Conservation (phyloP, 129 eudicot species). For the Escallonia herrerae region DNA sequence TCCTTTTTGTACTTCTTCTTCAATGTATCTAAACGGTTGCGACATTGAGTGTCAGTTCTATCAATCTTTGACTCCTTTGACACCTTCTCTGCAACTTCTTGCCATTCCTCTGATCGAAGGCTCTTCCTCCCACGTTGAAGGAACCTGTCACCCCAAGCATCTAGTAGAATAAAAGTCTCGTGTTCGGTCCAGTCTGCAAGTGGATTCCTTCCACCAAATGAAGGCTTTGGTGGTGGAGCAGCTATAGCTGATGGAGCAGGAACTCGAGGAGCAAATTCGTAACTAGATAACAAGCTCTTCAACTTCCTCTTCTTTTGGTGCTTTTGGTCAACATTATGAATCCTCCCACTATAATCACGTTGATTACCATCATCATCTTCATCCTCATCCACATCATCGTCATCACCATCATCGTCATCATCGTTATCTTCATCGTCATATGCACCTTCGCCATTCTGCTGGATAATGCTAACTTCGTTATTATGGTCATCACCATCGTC, state of each 20-base stretch:
- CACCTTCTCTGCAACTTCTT: constrained; percentile 76
- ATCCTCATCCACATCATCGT: constrained; percentile 20
- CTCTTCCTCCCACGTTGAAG: constrained; percentile 76
- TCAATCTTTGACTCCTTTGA: constrained; percentile 58
- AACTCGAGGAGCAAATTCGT: constrained; percentile 81
- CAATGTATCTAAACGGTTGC: constrained; percentile 82
- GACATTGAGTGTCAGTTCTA: constrained; percentile 72
- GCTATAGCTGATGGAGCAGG: constrained; percentile 33
- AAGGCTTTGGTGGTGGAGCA: constrained; percentile 29
- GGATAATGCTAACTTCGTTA: background rate
- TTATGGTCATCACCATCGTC: constrained; percentile 18
- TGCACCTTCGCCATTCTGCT: constrained; percentile 19
- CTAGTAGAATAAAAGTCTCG: constrained; percentile 64
- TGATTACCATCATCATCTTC: constrained; percentile 30
- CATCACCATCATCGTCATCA: constrained; percentile 23
- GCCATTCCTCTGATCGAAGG: constrained; percentile 80
- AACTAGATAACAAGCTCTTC: constrained; percentile 67
- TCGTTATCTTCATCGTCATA: constrained; percentile 27
- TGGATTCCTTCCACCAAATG: constrained; percentile 58
- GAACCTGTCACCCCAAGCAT: constrained; percentile 88
- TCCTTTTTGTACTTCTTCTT: constrained; percentile 93
- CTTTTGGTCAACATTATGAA: constrained; percentile 29
- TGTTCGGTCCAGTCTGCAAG: constrained; percentile 77
- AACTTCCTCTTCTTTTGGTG: constrained; percentile 77
- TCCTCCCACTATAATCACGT: constrained; percentile 21